Base-by-base conservation (phyloP, 139 green algal species). In the Protoeuglena noctilucae region DNA sequence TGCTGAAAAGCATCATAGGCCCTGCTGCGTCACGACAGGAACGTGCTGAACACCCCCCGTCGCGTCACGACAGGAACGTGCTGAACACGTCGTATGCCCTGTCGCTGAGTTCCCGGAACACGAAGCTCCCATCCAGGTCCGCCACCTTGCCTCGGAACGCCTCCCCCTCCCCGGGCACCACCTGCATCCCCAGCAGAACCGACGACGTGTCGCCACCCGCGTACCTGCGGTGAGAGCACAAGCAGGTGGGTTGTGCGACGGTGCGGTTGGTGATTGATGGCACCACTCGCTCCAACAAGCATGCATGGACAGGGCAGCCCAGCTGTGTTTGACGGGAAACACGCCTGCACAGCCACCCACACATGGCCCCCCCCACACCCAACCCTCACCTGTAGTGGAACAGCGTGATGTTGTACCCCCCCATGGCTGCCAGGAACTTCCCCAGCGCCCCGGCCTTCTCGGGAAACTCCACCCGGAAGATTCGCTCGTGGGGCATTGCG, bases 401-500 rank as follows among this genome's bases (percentile, higher is more conserved):
- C 17, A 96, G 72, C 5, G 90, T 93, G 43, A 98, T 73, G 54
- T 94, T 89, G 76, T 77, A 97, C 3, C 60, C 60, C n/a, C n/a
- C n/a, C n/a, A n/a, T n/a, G n/a, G n/a, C n/a, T n/a, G n/a, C n/a
- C 46, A 98, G 64, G 73, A 98, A 96, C 31, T 59, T 58, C 7
- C 55, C 41, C 31, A 98, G 74, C 2, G 91, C 83, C 1, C 90
- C 90, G 2, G 78, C 62, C 2, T 78, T 60, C 70, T 98, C 91
- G 3, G 91, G 91, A 58, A 97, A 97, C 23, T 78, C 75, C 22
- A 87, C 78, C 64, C 77, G 67, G 53, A 81, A 87, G 31, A 95
- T 81, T 17, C 66, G 55, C 65, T 96, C 87, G 50, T 87, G 53
- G 0, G 70, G 64, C 3, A 93, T 61, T 12, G 61, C 59, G 0